phyloP scores from a whole-genome alignment of 805 yeast species.

The Peterozyma xylosa region DNA sequence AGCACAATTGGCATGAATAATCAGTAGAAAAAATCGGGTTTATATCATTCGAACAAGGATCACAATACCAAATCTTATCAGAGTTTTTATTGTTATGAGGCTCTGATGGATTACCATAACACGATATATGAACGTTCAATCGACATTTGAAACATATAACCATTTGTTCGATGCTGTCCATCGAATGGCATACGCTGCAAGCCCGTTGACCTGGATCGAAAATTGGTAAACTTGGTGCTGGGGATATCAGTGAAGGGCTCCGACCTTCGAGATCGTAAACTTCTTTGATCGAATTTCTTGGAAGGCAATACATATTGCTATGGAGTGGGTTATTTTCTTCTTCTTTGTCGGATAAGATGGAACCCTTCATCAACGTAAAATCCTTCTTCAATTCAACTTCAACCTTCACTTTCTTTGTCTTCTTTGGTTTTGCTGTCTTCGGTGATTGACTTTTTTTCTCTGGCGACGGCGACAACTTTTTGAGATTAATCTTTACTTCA shows the following conservation, averaged over 20 bases:
- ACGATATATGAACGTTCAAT: conserved; percentile 57
- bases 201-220: conserved; percentile 22
- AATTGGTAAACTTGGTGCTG: conserved; percentile 10
- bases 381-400: no score
- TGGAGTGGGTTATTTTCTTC: background rate
- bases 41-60: conserved; percentile 64
- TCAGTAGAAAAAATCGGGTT: conserved; percentile 50
- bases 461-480: background rate
- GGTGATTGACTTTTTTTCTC: no score
- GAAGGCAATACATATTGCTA: no score
- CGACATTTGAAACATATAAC: conserved; percentile 62
- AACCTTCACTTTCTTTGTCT: background rate
- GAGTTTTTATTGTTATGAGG: conserved; percentile 17
- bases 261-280: no score
- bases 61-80: conserved; percentile 65
- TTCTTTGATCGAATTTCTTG: no score
- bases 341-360: background rate
- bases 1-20: conserved; percentile 64
- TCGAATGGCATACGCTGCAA: conserved; percentile 54
- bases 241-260: background rate
- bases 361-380: no score
- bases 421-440: background rate
- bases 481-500: conserved; percentile 5
- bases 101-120: conserved; percentile 47
- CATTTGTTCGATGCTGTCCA: conserved; percentile 28